Evolutionary conservation across 2,329 filamentous ascomycete genomes (phyloP), one percentile per base, ranked within the genome.

Genomic region (Sclerotinia glacialis): DNA sequence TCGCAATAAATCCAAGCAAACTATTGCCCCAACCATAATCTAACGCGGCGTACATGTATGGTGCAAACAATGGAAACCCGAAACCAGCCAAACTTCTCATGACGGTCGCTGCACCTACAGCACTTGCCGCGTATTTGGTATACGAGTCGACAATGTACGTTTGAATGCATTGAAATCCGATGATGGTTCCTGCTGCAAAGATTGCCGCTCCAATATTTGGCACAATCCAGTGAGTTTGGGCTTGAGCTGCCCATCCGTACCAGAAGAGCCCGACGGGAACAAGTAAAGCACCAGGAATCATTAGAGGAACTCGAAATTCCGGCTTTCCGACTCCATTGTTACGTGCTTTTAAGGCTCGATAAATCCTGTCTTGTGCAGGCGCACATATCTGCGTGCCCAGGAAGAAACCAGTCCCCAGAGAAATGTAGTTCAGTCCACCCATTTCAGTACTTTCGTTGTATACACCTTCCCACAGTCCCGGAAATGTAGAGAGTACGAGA

Each of bases 231-330:
- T 84, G 82, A 0, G 78, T 77, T 7, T 80, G 73, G 31, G 80
- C 78, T 58, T 86, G 78, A 0, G 83, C 83, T 0, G 79, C 78
- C 85, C 85, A 87, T 46, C 85, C 85, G 71, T 86, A 87, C 75
- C 81, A 79, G 69, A 86, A 81, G 0, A 87, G 77, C 0, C 83
- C 81, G 12, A 88, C 77, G 0, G 87, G 87, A 0, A 88, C 70
- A 1, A 88, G 69, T 0, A 89, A 49, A 0, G 82, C 81, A 0
- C 83, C 83, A 0, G 84, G 78, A 18, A 85, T 72, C 77, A 87
- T 84, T 2, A 88, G 77, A 0, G 86, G 87, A 0, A 88, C 79
- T n/a, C 88, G 83, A 71, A 85, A 88, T 70, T 91, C 88, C 0
- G 88, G 87, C 66, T 70, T 71, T 18, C 71, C 73, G 3, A 75